Percentiles rank a stretch among this genome's conserved stretches.
Evolutionary conservation across 306 rosid genomes (phyloP).

Genomic region (Echinosophora koreensis): DNA sequence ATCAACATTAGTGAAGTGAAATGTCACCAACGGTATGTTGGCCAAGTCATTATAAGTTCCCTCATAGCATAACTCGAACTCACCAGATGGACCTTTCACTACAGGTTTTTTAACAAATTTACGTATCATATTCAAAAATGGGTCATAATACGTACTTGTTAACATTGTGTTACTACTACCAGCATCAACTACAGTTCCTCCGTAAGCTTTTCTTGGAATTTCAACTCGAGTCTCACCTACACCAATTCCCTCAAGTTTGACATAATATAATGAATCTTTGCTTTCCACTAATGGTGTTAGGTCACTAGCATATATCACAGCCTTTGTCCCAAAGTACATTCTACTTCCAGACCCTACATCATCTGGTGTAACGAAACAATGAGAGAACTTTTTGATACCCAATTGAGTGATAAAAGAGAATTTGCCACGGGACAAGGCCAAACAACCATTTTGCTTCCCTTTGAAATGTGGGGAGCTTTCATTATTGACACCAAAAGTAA

Average conservation of each 20-base stretch:
- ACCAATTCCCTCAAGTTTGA: constrained; percentile 30
- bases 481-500: too few relatives aligned
- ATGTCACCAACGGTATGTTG: neutral
- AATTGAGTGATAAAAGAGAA: constrained; percentile 38
- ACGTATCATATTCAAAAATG: neutral
- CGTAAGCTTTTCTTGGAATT: constrained; percentile 8
- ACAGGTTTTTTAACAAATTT: neutral
- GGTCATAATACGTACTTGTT: constrained; percentile 22
- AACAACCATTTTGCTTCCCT: neutral
- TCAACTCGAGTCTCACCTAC: constrained; percentile 1
- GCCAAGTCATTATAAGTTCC: neutral
- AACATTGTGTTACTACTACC: constrained; percentile 34
- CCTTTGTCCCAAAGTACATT: constrained; percentile 42
- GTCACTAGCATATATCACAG: constrained; percentile 29
- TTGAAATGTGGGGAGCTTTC: neutral
- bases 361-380: constrained; percentile 36
- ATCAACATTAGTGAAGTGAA: neutral
- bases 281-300: constrained; percentile 35
- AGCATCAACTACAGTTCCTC: constrained; percentile 1
- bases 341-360: neutral
- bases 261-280: constrained; percentile 6
- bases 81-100: neutral
- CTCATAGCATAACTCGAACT: constrained; percentile 24
- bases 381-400: constrained; percentile 41
- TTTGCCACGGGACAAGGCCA: constrained; percentile 19